These are phyloP conservation scores for Podospora conica DNA, from an alignment of 495 filamentous ascomycete genomes.

Conservation along the genomic window DNA sequence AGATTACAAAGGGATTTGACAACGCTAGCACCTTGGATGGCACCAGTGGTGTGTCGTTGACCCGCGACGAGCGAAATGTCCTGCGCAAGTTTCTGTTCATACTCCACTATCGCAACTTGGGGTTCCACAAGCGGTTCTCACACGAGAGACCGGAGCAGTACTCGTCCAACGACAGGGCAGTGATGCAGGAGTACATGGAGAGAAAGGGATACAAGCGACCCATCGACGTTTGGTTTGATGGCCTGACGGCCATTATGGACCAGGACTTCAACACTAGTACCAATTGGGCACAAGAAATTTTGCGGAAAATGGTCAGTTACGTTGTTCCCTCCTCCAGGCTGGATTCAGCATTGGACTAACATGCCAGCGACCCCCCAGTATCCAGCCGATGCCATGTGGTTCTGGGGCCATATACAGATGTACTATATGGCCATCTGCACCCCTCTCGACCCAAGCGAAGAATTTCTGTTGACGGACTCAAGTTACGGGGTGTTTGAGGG, in stretches of 20 bases:
- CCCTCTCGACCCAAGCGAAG: slow-evolving; percentile 30
- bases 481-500: slow-evolving; percentile 45
- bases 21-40: not conserved
- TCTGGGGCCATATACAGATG: slow-evolving; percentile 29
- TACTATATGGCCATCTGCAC: slow-evolving; percentile 45
- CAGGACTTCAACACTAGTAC: slow-evolving; percentile 36
- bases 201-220: slow-evolving; percentile 39
- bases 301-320: slow-evolving; percentile 19
- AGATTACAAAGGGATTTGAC: slow-evolving; percentile 27
- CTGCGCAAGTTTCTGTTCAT: slow-evolving; percentile 51
- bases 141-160: slow-evolving; percentile 34
- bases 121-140: slow-evolving; percentile 33
- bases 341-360: not conserved
- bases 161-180: slow-evolving; percentile 31
- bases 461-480: slow-evolving; percentile 48
- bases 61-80: slow-evolving; percentile 33
- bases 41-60: slow-evolving; percentile 20
- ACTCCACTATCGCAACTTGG: slow-evolving; percentile 41
- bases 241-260: slow-evolving; percentile 43
- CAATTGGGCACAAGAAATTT: slow-evolving; percentile 32
- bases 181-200: slow-evolving; percentile 39
- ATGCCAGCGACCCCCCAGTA: slow-evolving; percentile 18
- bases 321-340: not conserved
- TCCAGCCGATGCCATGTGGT: slow-evolving; percentile 38
- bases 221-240: slow-evolving; percentile 47